Base-by-base conservation (phyloP, 2,329 filamentous ascomycete genomes). In the Alternaria hordeiaustralica region DNA sequence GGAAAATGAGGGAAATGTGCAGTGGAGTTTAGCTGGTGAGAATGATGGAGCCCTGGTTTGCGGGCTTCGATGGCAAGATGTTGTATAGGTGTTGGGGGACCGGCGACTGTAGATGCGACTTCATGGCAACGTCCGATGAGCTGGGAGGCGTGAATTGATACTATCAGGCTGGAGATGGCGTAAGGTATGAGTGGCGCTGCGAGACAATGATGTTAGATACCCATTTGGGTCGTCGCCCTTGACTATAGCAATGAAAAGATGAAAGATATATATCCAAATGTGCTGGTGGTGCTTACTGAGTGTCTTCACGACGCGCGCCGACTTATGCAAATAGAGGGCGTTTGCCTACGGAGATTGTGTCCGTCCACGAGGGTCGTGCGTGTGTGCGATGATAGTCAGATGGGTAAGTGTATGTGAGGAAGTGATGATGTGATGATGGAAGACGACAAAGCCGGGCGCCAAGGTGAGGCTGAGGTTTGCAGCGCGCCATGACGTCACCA, bases 111-210 rank as follows among this genome's bases (percentile, higher is more conserved):
- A n/a, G n/a, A n/a, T n/a, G n/a, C n/a, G n/a, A n/a, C n/a, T n/a
- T n/a, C n/a, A n/a, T n/a, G n/a, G n/a, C n/a, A n/a, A n/a, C n/a
- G n/a, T n/a, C n/a, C n/a, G n/a, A n/a, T n/a, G n/a, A n/a, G n/a
- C n/a, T n/a, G n/a, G n/a, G n/a, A n/a, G n/a, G n/a, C n/a, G n/a
- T n/a, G n/a, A n/a, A n/a, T n/a, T n/a, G n/a, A n/a, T n/a, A n/a
- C n/a, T n/a, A n/a, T n/a, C n/a, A n/a, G n/a, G n/a, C 33, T 41
- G 33, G 0, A n/a, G 8, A 5, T n/a, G n/a, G 15, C 1, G n/a
- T 2, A 10, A 5, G 4, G 1, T 0, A 4, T 41, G 33, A n/a
- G 33, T 36, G 15, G 2, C 7, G 2, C 3, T 3, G 15, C n/a
- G n/a, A n/a, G n/a, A n/a, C n/a, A n/a, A n/a, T n/a, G n/a, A n/a